Evolutionary conservation across 257 asterid species (phyloP), one percentile per base, ranked within the genome.

Genomic region (Orobanche coerulescens): DNA sequence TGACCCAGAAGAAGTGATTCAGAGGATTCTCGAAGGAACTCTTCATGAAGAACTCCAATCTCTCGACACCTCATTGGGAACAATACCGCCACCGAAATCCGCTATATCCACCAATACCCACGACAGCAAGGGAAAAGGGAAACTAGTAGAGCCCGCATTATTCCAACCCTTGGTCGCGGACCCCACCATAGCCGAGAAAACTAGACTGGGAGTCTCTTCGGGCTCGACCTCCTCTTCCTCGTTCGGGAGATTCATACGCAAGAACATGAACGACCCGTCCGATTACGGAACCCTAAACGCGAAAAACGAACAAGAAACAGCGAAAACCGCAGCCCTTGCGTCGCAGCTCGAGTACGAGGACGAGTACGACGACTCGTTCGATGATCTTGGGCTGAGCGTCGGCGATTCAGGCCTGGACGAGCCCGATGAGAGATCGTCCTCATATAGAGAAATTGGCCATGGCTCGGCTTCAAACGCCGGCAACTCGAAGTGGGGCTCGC

Each of bases 291-390:
- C 74, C 48, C 84, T 88, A 0, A 59, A 92, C 62, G 71, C 78
- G 36, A 79, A 68, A 67, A 74, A 61, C 31, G 83, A 81, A 4
- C 69, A 68, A 55, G 82, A 79, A 50, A 11, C 71, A 74, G 85
- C 81, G 11, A 86, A 82, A 79, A 86, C 92, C n/a, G 81, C 86
- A 20, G 83, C 87, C 22, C 87, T 92, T 18, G 80, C 90, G 20
- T 79, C 85, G 42, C 98, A 86, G 68, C 82, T 85, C 0, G 96
- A 92, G 82, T 92, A 92, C 23, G 98, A 92, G 69, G 98, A 92
- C 44, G 98, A 92, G 81, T 92, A 92, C 60, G 98, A 93, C 9
- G 98, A 89, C 68, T 93, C 98, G 14, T 93, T 89, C 60, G 98
- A 93, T 75, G 98, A 93, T 70, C 63, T 89, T 52, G 98, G 98